Conservation (phyloP, 306 rosid species). For the Prinsepia uniflora region DNA sequence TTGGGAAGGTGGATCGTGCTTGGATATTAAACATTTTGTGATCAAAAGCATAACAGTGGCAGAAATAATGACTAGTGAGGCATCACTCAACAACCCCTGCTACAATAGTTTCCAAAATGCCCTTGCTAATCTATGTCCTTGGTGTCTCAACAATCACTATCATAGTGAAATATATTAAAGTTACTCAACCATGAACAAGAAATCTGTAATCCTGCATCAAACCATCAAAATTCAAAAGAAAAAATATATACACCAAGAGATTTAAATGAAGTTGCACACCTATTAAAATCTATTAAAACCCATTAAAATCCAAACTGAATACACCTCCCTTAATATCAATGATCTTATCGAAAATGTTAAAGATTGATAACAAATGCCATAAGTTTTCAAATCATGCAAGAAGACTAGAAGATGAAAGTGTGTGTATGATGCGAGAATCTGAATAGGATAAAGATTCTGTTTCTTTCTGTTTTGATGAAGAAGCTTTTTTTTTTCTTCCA, state of each 20-base stretch:
- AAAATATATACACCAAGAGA: not conserved
- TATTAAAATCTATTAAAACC: too few species aligned
- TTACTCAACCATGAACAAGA: conserved; percentile 23
- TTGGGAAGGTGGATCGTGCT: conserved; percentile 34
- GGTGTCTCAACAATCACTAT: conserved; percentile 26
- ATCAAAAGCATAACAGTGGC: conserved; percentile 43
- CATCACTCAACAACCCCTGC: conserved; percentile 45
- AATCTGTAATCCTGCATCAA: not conserved
- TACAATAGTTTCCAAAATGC: not conserved
- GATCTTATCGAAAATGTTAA: too few species aligned
- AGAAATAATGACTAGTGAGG: conserved; percentile 35
- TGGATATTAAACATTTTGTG: conserved; percentile 35
- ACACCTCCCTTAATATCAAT: too few species aligned
- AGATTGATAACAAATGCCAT: too few species aligned
- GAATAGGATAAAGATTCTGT: too few species aligned
- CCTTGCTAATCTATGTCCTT: not conserved
- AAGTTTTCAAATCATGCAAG: too few species aligned
- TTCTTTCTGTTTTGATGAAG: too few species aligned
- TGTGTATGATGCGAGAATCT: too few species aligned
- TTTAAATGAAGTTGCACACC: too few species aligned
- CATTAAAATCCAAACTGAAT: too few species aligned
- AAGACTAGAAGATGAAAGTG: too few species aligned
- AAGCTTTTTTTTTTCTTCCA: too few species aligned
- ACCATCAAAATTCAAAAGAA: not conserved
- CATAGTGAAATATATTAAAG: conserved; percentile 14